Conservation (phyloP, 345 rosid species). For the Salix exigua region DNA sequence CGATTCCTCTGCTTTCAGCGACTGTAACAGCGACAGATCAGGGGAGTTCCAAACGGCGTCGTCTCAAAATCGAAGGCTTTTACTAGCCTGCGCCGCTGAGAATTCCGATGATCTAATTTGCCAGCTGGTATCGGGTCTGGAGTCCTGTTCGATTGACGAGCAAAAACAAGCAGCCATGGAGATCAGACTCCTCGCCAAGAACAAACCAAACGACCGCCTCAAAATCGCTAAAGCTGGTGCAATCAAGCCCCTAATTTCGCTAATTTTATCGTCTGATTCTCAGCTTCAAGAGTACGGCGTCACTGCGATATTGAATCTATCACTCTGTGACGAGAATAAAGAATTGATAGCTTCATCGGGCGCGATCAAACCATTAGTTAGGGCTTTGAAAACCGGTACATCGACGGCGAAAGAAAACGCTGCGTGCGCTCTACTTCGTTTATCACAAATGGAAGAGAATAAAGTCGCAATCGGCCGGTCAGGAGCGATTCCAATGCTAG, state of each 20-base stretch:
- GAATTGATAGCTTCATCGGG: conserved; percentile 67
- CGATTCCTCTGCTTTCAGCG: conserved; percentile 76
- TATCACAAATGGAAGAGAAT: conserved; percentile 82
- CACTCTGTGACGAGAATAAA: conserved; percentile 93
- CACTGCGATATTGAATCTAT: conserved; percentile 83
- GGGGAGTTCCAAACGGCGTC: conserved; percentile 76
- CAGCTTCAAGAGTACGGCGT: conserved; percentile 91
- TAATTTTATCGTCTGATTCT: conserved; percentile 62
- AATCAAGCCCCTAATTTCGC: conserved; percentile 61
- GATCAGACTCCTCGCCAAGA: conserved; percentile 82
- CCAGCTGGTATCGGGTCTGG: conserved; percentile 68
- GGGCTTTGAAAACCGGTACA: conserved; percentile 67
- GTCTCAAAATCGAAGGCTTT: conserved; percentile 55
- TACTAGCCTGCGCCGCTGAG: conserved; percentile 51
- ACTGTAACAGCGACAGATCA: conserved; percentile 92
- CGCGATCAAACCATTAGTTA: conserved; percentile 78
- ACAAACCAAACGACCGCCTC: conserved; percentile 78
- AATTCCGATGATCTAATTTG: conserved; percentile 51
- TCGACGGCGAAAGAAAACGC: conserved; percentile 85
- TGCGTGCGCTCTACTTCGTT: conserved; percentile 82
- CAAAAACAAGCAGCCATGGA: conserved; percentile 98
- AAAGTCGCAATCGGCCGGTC: conserved; percentile 85
- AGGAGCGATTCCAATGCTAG: conserved; percentile 73
- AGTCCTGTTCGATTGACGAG: conserved; percentile 69
- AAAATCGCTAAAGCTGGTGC: conserved; percentile 86